Evolutionary conservation across 2,329 filamentous ascomycete species (phyloP).

Genomic region (Penicillium sp.): DNA sequence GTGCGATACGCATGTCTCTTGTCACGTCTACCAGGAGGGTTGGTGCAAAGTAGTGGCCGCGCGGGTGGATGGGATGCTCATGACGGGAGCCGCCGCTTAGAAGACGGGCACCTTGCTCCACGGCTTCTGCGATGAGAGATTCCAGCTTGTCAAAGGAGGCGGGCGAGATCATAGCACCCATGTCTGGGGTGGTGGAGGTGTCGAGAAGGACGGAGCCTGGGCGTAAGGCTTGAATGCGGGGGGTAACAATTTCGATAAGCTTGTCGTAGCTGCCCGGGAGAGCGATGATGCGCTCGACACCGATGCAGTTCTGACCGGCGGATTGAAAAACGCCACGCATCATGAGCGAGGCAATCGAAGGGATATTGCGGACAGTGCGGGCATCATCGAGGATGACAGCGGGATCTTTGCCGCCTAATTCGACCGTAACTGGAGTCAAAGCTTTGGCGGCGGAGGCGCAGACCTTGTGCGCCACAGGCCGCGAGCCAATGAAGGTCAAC

Average conservation of each 20-base stretch:
- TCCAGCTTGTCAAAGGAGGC: slow-evolving; percentile 71
- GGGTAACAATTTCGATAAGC: slow-evolving; percentile 64
- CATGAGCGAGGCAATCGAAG: slow-evolving; percentile 71
- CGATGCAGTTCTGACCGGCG: slow-evolving; percentile 94
- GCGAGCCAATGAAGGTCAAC: slow-evolving; percentile 92
- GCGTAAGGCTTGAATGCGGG: slow-evolving; percentile 67
- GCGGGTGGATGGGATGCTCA: slow-evolving; percentile 64
- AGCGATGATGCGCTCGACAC: slow-evolving; percentile 86
- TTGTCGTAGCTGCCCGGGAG: slow-evolving; percentile 68
- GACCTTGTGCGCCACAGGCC: slow-evolving; percentile 78
- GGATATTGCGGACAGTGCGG: slow-evolving; percentile 53
- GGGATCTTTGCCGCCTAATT: slow-evolving; percentile 92
- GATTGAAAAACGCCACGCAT: slow-evolving; percentile 93
- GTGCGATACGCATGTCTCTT: slow-evolving; percentile 75
- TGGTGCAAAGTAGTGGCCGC: slow-evolving; percentile 85
- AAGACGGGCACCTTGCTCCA: slow-evolving; percentile 70
- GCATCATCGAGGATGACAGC: slow-evolving; percentile 78
- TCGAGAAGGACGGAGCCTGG: slow-evolving; percentile 64
- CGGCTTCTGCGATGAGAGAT: slow-evolving; percentile 67
- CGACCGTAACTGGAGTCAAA: slow-evolving; percentile 81
- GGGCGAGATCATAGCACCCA: slow-evolving; percentile 85
- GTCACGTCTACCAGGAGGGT: slow-evolving; percentile 90
- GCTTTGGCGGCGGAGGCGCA: slow-evolving; percentile 77
- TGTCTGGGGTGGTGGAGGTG: slow-evolving; percentile 50
- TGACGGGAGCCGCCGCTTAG: slow-evolving; percentile 71